Evolutionary conservation across 192 early-diverging fungal species (phyloP).

Genomic region (Rhizophagus clarus): DNA sequence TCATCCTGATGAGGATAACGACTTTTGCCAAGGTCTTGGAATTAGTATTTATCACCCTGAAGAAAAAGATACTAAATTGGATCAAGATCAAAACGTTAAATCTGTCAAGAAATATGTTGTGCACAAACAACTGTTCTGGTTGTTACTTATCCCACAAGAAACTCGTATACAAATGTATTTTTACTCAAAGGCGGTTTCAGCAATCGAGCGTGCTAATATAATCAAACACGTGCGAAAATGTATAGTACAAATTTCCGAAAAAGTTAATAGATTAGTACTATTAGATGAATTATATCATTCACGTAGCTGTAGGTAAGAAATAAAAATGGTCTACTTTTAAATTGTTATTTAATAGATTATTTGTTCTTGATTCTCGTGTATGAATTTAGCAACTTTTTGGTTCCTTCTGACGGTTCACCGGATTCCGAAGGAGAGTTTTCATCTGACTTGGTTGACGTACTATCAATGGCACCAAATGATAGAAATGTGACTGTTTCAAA

Average conservation of each 20-base stretch:
- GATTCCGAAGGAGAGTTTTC: constrained; percentile 54
- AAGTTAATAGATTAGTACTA: constrained; percentile 67
- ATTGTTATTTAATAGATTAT: not conserved
- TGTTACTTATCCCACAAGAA: constrained; percentile 58
- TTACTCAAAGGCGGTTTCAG: constrained; percentile 65
- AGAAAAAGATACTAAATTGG: constrained; percentile 21
- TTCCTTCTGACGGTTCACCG: constrained; percentile 47
- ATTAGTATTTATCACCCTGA: constrained; percentile 45
- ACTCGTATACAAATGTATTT: constrained; percentile 62
- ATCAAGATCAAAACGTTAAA: not conserved
- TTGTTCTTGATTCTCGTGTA: not conserved
- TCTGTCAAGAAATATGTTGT: not conserved
- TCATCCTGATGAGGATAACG: constrained; percentile 29
- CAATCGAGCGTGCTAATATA: constrained; percentile 54
- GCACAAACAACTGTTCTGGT: constrained; percentile 61
- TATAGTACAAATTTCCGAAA: constrained; percentile 60
- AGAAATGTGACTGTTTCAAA: constrained; percentile 35
- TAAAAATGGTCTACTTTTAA: not conserved
- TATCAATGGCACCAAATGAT: constrained; percentile 33
- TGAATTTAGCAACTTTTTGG: constrained; percentile 54
- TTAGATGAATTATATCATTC: constrained; percentile 64
- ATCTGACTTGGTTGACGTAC: constrained; percentile 23
- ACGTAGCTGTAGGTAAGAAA: constrained; percentile 60
- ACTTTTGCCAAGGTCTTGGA: constrained; percentile 55
- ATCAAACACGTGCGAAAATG: constrained; percentile 54